Base-by-base conservation (phyloP, 1,284 basidiomycete species). In the Cryptococcus sp. region DNA sequence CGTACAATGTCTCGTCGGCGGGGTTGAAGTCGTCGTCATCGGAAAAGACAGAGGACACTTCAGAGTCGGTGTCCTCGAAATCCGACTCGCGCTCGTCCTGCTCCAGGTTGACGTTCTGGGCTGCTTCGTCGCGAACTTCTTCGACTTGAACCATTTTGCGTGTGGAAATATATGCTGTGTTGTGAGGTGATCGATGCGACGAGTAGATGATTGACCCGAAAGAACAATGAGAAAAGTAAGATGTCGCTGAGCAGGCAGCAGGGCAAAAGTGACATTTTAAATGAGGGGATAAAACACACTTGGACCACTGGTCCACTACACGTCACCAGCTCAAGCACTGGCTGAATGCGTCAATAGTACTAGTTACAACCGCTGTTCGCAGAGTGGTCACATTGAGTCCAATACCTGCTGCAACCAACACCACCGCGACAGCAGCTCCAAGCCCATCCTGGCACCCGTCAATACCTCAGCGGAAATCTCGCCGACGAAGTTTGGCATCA, bases 1-100 rank as follows among this genome's bases (percentile, higher is more conserved):
- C 92, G 70, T 87, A 84, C 68, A 97, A 67, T n/a, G 93, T 86
- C 81, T 99, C 95, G 53, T 74, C 66, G 39, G 65, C 57, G 22
- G 64, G 57, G 53, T 68, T 65, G 53, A 69, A 67, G 55, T 71
- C 70, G 51, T 75, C 70, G 42, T 73, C 72, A 53, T 68, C 68
- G 27, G 60, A 62, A 46, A 70, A 57, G 25, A 68, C 62, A 25
- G 68, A 67, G 11, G 59, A 61, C 22, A 45, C 53, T 25, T 64
- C 56, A 27, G 67, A 70, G 46, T 76, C 75, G 53, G 72, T 74
- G 25, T 25, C 25, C 54, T 74, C 73, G 53, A 64, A 71, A 57
- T 73, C 75, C 38, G 73, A 73, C 57, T 77, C 73, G 61, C 67
- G 64, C 55, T 72, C 71, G 47, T 53, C 56, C 38, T 64, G 57